Evolutionary conservation across 2,329 filamentous ascomycete genomes (phyloP), one percentile per base, ranked within the genome.

Genomic region (Cercospora zeina): DNA sequence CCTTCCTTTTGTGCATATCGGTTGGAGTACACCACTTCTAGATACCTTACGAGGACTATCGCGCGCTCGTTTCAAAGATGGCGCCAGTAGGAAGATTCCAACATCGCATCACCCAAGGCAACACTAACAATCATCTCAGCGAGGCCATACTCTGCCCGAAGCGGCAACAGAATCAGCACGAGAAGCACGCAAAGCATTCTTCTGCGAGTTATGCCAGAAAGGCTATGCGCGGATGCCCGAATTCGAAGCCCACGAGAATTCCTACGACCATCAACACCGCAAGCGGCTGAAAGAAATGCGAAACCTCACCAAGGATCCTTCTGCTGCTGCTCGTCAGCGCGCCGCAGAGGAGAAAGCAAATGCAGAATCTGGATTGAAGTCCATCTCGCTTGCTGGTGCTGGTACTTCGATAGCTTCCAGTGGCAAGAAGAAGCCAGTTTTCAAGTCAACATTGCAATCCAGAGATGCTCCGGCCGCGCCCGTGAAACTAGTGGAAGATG

Each of bases 181-280:
- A 65, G 89, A 90, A 71, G 90, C 90, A 14, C 82, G 90, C 54
- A 89, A 87, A 72, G 87, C 89, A 34, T 95, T 96, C 78, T 92
- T 90, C 79, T 96, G 88, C 80, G 85, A 87, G 42, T 85, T 97
- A 59, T 97, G 95, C 80, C 87, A 89, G 67, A 97, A 97, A 79
- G 93, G 93, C 70, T 99, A 97, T 78, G 87, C 88, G 1, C 91
- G 95, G 60, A 93, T 96, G 83, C 93, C 96, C 74, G 93, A 97
- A 75, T 97, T 96, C 76, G 93, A 97, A 77, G 89, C 93, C 7
- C 95, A 99, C 76, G 90, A 97, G 61, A 87, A 87, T 66, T 95
- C 90, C 71, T 97, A 97, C 77, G 95, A 97, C 74, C 95, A 99
- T 78, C 90, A 90, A 70, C 95, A 99, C 77, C 93, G 92, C 75